Evolutionary conservation across 768 basidiomycete species (phyloP).

Genomic region (Tulasnella sp.): DNA sequence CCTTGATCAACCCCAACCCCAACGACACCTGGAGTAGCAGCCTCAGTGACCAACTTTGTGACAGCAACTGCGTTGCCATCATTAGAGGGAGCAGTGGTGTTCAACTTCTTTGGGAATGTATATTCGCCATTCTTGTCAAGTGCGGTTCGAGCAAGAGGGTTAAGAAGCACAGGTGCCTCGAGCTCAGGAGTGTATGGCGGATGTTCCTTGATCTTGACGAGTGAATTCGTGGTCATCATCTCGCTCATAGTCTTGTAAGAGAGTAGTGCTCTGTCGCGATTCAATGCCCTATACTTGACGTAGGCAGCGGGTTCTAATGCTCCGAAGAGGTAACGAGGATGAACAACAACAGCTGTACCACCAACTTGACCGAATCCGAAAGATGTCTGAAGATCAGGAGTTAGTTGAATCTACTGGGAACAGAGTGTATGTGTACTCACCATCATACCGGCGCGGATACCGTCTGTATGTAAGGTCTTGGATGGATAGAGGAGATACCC

Average conservation of each 20-base stretch:
- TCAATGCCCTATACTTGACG: constrained; percentile 58
- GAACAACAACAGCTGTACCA: constrained; percentile 73
- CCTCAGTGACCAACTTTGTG: constrained; percentile 37
- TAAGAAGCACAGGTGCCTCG: constrained; percentile 76
- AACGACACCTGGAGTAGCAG: constrained; percentile 37
- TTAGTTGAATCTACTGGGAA: neutral
- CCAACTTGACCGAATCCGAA: constrained; percentile 99
- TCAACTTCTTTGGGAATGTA: constrained; percentile 55
- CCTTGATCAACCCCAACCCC: constrained; percentile 89
- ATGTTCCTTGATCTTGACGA: constrained; percentile 89
- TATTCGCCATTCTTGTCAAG: constrained; percentile 82
- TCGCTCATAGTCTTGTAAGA: constrained; percentile 88
- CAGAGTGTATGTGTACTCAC: constrained; percentile 29
- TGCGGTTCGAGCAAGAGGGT: constrained; percentile 79
- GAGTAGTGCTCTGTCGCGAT: constrained; percentile 48
- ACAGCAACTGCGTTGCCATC: constrained; percentile 55
- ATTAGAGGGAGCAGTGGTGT: constrained; percentile 40
- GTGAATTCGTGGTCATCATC: constrained; percentile 86
- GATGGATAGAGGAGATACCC: constrained; percentile 95
- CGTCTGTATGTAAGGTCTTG: constrained; percentile 87
- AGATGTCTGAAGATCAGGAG: constrained; percentile 45
- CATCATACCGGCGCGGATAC: constrained; percentile 78
- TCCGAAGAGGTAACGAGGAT: constrained; percentile 85
- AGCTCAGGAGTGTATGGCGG: constrained; percentile 81
- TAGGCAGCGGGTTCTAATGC: constrained; percentile 67